Percentiles rank a stretch among this genome's conserved stretches.
These are phyloP conservation scores for Xylariaceae sp. DNA, from an alignment of 2,329 filamentous ascomycete species.

Conservation along the genomic window DNA sequence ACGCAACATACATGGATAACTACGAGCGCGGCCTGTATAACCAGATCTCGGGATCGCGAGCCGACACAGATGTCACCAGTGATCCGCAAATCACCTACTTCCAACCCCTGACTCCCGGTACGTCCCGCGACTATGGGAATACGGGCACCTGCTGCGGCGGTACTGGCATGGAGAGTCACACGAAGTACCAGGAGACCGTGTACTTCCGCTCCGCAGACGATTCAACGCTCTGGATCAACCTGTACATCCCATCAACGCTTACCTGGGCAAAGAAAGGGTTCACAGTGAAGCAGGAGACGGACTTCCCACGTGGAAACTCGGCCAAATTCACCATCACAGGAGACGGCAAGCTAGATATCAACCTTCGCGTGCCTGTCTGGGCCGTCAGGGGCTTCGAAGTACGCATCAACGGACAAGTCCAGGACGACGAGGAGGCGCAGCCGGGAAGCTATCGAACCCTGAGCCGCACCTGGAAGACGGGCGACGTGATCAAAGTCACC, in stretches of 20 bases:
- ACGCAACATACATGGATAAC: conserved; percentile 33
- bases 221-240: conserved; percentile 32
- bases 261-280: conserved; percentile 30
- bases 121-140: conserved; percentile 29
- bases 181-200: conserved; percentile 34
- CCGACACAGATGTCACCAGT: conserved; percentile 19
- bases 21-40: conserved; percentile 34
- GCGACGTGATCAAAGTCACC: conserved; percentile 29
- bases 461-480: conserved; percentile 28
- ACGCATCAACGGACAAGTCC: conserved; percentile 27
- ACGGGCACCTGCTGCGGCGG: conserved; percentile 34
- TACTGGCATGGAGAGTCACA: conserved; percentile 33
- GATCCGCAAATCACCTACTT: conserved; percentile 33
- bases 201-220: conserved; percentile 32
- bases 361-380: conserved; percentile 31
- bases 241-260: conserved; percentile 31
- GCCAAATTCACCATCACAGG: conserved; percentile 29
- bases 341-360: conserved; percentile 29
- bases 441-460: conserved; percentile 31
- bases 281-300: conserved; percentile 28
- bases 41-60: conserved; percentile 32
- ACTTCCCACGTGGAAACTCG: conserved; percentile 27
- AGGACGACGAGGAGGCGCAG: conserved; percentile 8
- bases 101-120: conserved; percentile 29
- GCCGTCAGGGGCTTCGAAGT: conserved; percentile 27